Percentiles rank a stretch among this genome's conserved stretches.
These are phyloP conservation scores for Phytophthora idaei DNA, from an alignment of 352 stramenopile genomes.

Conservation along the genomic window DNA sequence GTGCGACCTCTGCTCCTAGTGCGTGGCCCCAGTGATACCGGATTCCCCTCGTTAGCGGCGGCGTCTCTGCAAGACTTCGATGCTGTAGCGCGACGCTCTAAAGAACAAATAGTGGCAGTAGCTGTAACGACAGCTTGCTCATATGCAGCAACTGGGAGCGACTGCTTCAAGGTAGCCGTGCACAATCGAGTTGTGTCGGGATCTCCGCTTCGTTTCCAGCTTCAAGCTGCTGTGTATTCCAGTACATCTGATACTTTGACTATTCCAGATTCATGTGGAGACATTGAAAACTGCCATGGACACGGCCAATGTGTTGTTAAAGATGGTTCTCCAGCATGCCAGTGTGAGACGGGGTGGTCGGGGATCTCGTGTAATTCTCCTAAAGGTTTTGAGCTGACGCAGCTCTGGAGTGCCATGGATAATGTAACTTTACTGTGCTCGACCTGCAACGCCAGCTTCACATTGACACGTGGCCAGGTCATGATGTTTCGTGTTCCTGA, in stretches of 20 bases:
- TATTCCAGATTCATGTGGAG: conserved; percentile 9
- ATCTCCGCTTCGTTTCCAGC: conserved; percentile 42
- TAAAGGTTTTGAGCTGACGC: conserved; percentile 51
- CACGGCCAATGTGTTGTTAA: conserved; percentile 58
- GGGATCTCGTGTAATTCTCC: conserved; percentile 69
- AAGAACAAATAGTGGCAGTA: conserved; percentile 48
- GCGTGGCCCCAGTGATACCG: conserved; percentile 49
- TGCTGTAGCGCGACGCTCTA: conserved; percentile 27
- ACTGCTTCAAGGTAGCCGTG: conserved; percentile 78
- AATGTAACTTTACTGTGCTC: conserved; percentile 63
- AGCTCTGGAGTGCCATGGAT: conserved; percentile 63
- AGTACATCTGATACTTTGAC: conserved; percentile 15
- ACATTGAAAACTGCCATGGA: conserved; percentile 49
- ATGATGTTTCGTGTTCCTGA: conserved; percentile 73
- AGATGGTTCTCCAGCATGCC: conserved; percentile 39
- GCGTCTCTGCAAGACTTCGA: conserved; percentile 62
- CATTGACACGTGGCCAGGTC: conserved; percentile 52
- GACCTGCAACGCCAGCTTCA: conserved; percentile 49
- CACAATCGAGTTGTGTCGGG: conserved; percentile 70
- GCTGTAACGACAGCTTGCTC: conserved; percentile 53
- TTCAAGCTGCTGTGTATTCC: conserved; percentile 48
- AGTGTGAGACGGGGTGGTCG: conserved; percentile 65
- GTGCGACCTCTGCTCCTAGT: conserved; percentile 64
- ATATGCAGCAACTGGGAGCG: conserved; percentile 30
- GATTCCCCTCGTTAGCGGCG: conserved; percentile 56